These are phyloP conservation scores for Monilinia polystroma DNA, from an alignment of 2,329 filamentous ascomycete genomes.

Conservation along the genomic window DNA sequence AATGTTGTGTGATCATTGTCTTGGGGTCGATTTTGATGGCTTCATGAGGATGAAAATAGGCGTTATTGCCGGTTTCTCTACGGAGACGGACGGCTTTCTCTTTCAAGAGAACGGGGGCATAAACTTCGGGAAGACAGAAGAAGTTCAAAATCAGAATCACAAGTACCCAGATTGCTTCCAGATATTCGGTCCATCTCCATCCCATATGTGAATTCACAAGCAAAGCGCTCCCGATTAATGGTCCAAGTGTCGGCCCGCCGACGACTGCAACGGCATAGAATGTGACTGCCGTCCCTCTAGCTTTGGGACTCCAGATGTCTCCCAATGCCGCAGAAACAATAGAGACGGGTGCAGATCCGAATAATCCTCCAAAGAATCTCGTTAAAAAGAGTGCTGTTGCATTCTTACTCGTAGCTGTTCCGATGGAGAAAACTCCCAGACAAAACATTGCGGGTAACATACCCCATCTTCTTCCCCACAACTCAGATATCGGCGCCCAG, in stretches of 20 bases:
- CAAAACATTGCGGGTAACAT: constrained; percentile 57
- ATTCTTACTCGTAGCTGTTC: constrained; percentile 55
- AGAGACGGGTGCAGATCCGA: constrained; percentile 61
- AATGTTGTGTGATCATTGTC: constrained; percentile 43
- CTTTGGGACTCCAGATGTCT: constrained; percentile 55
- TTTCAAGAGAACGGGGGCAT: too few relatives aligned
- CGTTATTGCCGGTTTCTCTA: too few relatives aligned
- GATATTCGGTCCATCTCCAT: constrained; percentile 84
- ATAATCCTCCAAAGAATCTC: constrained; percentile 64
- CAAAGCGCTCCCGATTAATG: too few relatives aligned
- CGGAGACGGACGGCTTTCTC: too few relatives aligned
- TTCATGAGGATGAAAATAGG: constrained; percentile 23
- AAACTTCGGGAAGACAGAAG: constrained; percentile 73
- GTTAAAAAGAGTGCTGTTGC: constrained; percentile 61
- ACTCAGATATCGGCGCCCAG: constrained; percentile 64
- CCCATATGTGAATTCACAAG: constrained; percentile 48
- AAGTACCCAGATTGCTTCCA: constrained; percentile 60
- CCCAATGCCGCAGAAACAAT: constrained; percentile 62
- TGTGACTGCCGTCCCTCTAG: constrained; percentile 58
- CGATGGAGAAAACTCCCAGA: constrained; percentile 62
- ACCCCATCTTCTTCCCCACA: constrained; percentile 59
- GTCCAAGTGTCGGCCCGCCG: too few relatives aligned
- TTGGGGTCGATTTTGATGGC: constrained; percentile 50
- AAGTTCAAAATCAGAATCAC: too few relatives aligned
- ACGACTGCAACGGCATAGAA: constrained; percentile 47